Evolutionary conservation across 192 early-diverging fungal genomes (phyloP), one percentile per base, ranked within the genome.

Genomic region (Helicostylum pulchrum): DNA sequence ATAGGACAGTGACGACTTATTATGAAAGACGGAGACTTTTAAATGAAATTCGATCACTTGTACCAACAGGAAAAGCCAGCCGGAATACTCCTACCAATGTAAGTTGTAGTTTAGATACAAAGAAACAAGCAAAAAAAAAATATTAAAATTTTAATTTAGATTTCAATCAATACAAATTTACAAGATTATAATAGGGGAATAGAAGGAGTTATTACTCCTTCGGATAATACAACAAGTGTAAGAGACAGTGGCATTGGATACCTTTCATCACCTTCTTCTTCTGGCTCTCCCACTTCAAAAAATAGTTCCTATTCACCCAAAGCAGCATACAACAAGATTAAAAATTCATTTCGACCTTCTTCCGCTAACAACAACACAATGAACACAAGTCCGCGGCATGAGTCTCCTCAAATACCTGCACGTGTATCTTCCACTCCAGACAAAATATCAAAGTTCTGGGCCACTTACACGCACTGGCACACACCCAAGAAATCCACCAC

Each of bases 401-500:
- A 34, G 31, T 43, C 50, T 0, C 64, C 64, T 7, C 8, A 44
- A 42, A 73, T 73, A 57, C 71, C 71, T 44, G 45, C 54, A 8
- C 60, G 71, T 48, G 46, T 66, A 3, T 73, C 71, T 12, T 74
- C 72, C 3, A 68, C 72, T 20, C 70, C 70, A 6, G 70, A 72
- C 19, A 72, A 72, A 23, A 72, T 72, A 32, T 65, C 70, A 14
- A 60, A 47, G 54, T 54, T 72, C 45, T 72, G 65, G 70, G 63
- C 70, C 23, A 54, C 23, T 20, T 65, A 65, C 34, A 23, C 53
- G 9, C 52, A 53, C 34, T 56, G 53, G 53, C 64, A 54, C 47
- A 20, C 44, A 30, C 4, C 11, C 1, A 56, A 56, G 7, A 26
- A 53, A 12, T 1, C 26, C 2, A 12, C 0, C 12, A 2, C 6